These are phyloP conservation scores for Brassica napus DNA, from an alignment of 345 rosid species.

Conservation along the genomic window DNA sequence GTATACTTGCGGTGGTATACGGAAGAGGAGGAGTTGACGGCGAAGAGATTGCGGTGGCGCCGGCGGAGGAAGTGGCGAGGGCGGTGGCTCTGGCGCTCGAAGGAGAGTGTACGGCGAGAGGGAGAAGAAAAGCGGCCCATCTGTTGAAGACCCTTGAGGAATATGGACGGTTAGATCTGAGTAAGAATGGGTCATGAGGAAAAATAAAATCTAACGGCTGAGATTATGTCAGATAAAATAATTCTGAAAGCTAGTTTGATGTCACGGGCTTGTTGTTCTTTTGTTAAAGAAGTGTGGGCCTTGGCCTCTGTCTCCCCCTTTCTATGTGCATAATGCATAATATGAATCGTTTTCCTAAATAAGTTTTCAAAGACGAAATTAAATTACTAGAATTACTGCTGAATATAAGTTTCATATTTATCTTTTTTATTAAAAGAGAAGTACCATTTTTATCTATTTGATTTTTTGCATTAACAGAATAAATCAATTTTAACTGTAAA, in stretches of 20 bases:
- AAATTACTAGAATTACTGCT: neutral
- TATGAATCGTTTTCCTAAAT: neutral
- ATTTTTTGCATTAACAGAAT: too few relatives aligned
- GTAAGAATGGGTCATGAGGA: constrained; percentile 46
- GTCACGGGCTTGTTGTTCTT: constrained; percentile 47
- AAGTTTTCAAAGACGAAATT: neutral
- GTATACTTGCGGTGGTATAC: constrained; percentile 71
- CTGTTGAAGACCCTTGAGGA: constrained; percentile 69
- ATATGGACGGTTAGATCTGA: constrained; percentile 57
- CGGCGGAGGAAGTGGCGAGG: constrained; percentile 83
- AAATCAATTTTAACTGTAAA: too few relatives aligned
- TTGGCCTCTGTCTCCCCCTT: constrained; percentile 25
- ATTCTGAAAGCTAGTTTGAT: constrained; percentile 39
- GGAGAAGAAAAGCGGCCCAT: constrained; percentile 78
- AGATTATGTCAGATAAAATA: constrained; percentile 39
- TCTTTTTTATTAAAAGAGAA: too few relatives aligned
- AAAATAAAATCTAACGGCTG: constrained; percentile 43
- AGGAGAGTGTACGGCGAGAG: constrained; percentile 79
- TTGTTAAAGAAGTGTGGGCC: constrained; percentile 42
- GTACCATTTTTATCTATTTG: too few relatives aligned
- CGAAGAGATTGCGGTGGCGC: constrained; percentile 49
- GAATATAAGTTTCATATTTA: neutral
- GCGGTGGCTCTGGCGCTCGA: constrained; percentile 78
- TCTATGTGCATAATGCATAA: constrained; percentile 10
- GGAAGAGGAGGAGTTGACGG: constrained; percentile 32